These are phyloP conservation scores for Diaporthe citri DNA, from an alignment of 2,329 filamentous ascomycete genomes.

Conservation along the genomic window DNA sequence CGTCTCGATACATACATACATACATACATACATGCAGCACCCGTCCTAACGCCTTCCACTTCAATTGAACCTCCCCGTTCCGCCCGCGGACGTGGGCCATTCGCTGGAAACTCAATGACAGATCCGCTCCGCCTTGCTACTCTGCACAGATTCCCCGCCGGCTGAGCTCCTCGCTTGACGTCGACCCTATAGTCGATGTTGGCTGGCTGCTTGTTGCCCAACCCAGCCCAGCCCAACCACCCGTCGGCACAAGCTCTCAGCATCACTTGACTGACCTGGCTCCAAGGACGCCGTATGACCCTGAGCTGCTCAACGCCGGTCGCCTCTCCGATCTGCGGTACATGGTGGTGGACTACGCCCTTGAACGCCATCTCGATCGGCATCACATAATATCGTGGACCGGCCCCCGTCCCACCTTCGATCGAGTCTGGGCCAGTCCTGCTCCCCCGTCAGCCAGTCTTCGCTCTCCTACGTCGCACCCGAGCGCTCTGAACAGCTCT, in stretches of 20 bases:
- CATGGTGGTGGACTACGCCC: not conserved
- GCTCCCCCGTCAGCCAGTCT: not conserved
- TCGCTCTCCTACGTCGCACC: conserved; percentile 1
- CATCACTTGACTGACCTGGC: not conserved
- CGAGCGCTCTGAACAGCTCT: conserved; percentile 2
- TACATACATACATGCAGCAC: conserved; percentile 3
- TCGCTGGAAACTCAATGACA: not conserved
- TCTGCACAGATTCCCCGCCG: not conserved
- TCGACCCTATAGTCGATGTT: not conserved
- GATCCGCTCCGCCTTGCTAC: conserved; percentile 5
- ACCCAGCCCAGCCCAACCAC: not conserved
- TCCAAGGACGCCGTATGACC: not conserved
- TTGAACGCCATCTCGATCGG: not conserved
- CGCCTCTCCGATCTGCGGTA: not conserved
- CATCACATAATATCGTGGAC: conserved; percentile 5
- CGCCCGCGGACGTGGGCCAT: not conserved
- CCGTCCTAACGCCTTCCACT: not conserved
- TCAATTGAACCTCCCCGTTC: not conserved
- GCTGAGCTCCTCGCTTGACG: conserved; percentile 4
- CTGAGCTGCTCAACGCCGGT: conserved; percentile 3
- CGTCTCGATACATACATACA: not conserved
- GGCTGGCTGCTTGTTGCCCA: conserved; percentile 13
- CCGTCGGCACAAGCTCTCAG: not conserved
- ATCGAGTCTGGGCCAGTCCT: conserved; percentile 10
- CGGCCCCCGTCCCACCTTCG: conserved; percentile 3